A percentile compares a stretch with the other conserved stretches of the same genome.
phyloP scores from a whole-genome alignment of 805 yeast genomes.

The Pichia paraexigua region DNA sequence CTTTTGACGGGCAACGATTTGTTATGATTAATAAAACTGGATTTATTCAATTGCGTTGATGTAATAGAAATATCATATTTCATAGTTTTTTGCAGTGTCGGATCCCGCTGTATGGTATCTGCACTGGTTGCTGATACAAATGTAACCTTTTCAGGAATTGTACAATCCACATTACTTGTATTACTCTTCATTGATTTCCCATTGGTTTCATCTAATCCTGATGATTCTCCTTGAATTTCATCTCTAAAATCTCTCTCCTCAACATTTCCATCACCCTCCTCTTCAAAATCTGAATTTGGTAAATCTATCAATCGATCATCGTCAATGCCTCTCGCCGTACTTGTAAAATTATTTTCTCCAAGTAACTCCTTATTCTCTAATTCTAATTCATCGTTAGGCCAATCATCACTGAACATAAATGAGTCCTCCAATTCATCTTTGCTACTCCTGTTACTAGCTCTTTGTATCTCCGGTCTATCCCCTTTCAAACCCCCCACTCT shows the following conservation, averaged over 20 bases:
- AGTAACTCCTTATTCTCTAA: not conserved
- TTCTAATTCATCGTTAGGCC: slow-evolving; percentile 21
- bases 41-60: slow-evolving; percentile 47
- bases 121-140: slow-evolving; percentile 66
- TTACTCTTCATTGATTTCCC: not conserved
- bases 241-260: not conserved
- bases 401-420: slow-evolving; percentile 42
- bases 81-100: slow-evolving; percentile 31
- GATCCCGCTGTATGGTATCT: slow-evolving; percentile 41
- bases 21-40: slow-evolving; percentile 48
- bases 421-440: slow-evolving; percentile 37
- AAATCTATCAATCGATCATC: slow-evolving; percentile 1
- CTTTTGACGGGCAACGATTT: slow-evolving; percentile 59
- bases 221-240: not conserved
- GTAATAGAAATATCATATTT: slow-evolving; percentile 52
- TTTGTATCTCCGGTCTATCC: not conserved
- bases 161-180: slow-evolving; percentile 10
- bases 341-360: not conserved
- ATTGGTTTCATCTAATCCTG: not conserved
- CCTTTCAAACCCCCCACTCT: not conserved
- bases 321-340: not conserved
- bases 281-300: slow-evolving; percentile 23
- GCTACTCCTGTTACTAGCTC: not conserved
- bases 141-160: slow-evolving; percentile 22
- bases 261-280: slow-evolving; percentile 18